Conservation (phyloP, 352 stramenopile genomes). For the Phytophthora sojae region DNA sequence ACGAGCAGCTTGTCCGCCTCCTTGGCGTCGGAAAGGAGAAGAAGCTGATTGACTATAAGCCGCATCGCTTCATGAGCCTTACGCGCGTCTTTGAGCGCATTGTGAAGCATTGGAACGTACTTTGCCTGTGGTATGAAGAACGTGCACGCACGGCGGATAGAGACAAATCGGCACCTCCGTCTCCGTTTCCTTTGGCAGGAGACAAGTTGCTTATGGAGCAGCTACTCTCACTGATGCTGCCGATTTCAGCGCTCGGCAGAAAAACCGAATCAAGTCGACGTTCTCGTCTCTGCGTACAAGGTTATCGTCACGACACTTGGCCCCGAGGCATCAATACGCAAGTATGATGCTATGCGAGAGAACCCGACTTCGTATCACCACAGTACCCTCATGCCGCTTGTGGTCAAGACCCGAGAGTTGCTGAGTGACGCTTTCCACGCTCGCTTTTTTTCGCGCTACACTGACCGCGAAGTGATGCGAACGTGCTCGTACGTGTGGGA, state of each 20-base stretch:
- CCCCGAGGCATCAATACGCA: neutral
- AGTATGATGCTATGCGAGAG: neutral
- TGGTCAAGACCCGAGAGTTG: constrained; percentile 4
- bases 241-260: constrained; percentile 8
- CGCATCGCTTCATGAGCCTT: constrained; percentile 12
- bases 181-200: neutral
- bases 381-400: neutral
- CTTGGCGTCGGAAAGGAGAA: constrained; percentile 11
- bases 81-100: constrained; percentile 7
- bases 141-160: no score
- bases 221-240: constrained; percentile 12
- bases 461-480: constrained; percentile 10
- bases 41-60: constrained; percentile 14
- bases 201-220: constrained; percentile 1
- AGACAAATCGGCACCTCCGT: neutral
- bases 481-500: constrained; percentile 8
- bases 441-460: constrained; percentile 15
- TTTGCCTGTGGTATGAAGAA: no score
- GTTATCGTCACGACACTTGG: constrained; percentile 2
- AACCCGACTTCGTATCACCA: constrained; percentile 11
- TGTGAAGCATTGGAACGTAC: constrained; percentile 7
- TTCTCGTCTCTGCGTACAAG: constrained; percentile 11
- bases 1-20: neutral
- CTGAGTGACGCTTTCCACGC: constrained; percentile 5
- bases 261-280: constrained; percentile 14